phyloP scores from a whole-genome alignment of 2,329 filamentous ascomycete species.

The Penicillium sclerotigenum region DNA sequence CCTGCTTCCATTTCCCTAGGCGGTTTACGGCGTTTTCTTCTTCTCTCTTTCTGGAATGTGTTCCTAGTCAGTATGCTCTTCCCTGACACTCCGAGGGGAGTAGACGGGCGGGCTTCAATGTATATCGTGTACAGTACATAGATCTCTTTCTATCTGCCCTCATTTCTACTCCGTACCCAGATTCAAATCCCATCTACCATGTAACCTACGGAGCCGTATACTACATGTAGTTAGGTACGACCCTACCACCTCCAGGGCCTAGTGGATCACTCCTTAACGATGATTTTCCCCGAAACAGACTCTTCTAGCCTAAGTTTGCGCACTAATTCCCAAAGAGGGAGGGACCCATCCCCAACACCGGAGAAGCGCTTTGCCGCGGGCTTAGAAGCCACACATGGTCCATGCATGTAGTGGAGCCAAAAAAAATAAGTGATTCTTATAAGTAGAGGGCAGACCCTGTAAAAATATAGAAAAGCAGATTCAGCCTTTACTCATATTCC shows the following conservation, averaged over 20 bases:
- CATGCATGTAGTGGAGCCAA: slow-evolving; percentile 6
- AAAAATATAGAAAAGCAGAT: neutral
- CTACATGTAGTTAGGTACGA: neutral
- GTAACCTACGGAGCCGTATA: neutral
- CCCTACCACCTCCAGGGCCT: neutral
- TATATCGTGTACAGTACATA: slow-evolving; percentile 38
- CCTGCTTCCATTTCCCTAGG: slow-evolving; percentile 26
- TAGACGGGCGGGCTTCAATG: slow-evolving; percentile 12
- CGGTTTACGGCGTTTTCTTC: slow-evolving; percentile 32
- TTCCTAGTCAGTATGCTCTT: slow-evolving; percentile 17
- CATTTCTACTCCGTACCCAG: neutral
- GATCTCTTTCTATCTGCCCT: slow-evolving; percentile 20
- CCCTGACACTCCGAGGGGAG: slow-evolving; percentile 6
- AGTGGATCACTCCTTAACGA: neutral
- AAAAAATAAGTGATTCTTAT: neutral
- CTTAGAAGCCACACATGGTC: neutral
- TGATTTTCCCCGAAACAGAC: neutral
- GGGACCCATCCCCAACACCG: neutral
- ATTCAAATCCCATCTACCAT: neutral
- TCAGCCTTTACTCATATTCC: neutral
- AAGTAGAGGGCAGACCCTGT: neutral
- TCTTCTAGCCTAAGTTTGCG: neutral
- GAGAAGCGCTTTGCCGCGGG: slow-evolving; percentile 10
- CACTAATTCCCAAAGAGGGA: slow-evolving; percentile 2
- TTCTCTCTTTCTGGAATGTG: slow-evolving; percentile 14